Evolutionary conservation across 129 eudicot species (phyloP).

Genomic region (Centella asiatica): DNA sequence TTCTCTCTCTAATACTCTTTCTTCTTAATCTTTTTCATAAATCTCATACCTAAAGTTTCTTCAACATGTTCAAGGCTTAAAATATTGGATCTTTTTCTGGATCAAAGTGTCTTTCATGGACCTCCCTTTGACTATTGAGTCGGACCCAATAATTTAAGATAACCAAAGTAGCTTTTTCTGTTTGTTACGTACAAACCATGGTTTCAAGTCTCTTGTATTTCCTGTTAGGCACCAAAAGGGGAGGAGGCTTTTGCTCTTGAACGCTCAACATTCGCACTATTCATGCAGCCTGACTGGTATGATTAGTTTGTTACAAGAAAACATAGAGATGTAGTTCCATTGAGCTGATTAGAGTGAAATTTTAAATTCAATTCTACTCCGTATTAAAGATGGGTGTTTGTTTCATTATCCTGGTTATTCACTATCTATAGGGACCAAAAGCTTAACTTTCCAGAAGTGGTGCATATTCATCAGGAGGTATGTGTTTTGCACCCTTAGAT

Average conservation of each 20-base stretch:
- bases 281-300: conserved; percentile 97
- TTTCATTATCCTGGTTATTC: not conserved
- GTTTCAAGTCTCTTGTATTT: not conserved
- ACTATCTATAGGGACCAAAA: conserved; percentile 62
- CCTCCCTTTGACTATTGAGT: no score
- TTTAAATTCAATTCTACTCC: not conserved
- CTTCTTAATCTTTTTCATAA: no score
- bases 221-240: conserved; percentile 72
- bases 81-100: no score
- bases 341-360: not conserved
- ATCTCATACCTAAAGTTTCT: no score
- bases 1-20: no score
- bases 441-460: conserved; percentile 62
- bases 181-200: no score
- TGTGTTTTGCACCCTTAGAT: not conserved
- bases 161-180: no score
- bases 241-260: conserved; percentile 59
- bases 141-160: no score
- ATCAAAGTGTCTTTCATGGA: no score
- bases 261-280: conserved; percentile 84
- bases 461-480: conserved; percentile 60
- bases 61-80: no score
- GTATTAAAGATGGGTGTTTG: not conserved
- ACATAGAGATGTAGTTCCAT: not conserved
- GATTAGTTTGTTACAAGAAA: not conserved